A percentile compares a stretch with the other conserved stretches of the same genome.
Conservation (phyloP, 768 basidiomycete species). For the Tulasnella sp. region DNA sequence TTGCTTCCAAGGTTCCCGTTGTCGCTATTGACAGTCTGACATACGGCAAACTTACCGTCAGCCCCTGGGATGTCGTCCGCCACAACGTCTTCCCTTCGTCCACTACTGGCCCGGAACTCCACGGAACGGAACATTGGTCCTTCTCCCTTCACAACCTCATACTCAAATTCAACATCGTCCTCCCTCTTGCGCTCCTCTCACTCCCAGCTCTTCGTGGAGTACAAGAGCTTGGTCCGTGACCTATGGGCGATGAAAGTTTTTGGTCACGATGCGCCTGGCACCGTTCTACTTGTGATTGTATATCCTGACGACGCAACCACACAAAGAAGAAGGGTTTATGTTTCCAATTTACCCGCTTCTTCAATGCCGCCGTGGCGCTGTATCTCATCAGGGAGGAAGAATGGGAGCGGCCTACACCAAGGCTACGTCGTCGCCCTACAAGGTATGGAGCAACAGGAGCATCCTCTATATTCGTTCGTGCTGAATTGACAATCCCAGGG, state of each 20-base stretch:
- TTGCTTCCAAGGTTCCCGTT: slow-evolving; percentile 70
- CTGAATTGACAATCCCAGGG: no score
- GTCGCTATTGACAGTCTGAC: slow-evolving; percentile 77
- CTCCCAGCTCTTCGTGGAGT: slow-evolving; percentile 72
- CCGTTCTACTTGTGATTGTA: slow-evolving; percentile 85
- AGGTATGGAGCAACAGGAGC: slow-evolving; percentile 48
- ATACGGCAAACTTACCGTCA: slow-evolving; percentile 73
- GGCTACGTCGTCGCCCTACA: slow-evolving; percentile 78
- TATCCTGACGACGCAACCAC: slow-evolving; percentile 75
- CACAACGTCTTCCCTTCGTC: slow-evolving; percentile 89
- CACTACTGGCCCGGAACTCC: slow-evolving; percentile 82
- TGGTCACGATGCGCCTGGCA: slow-evolving; percentile 48
- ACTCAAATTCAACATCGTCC: slow-evolving; percentile 88
- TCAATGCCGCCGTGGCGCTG: slow-evolving; percentile 87
- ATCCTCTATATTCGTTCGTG: not conserved
- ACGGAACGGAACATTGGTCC: slow-evolving; percentile 83
- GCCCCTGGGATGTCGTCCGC: slow-evolving; percentile 87
- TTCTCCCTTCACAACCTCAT: slow-evolving; percentile 87
- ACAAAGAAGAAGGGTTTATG: slow-evolving; percentile 99
- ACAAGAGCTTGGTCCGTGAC: slow-evolving; percentile 51
- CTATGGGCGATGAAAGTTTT: slow-evolving; percentile 59
- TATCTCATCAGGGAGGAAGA: slow-evolving; percentile 86
- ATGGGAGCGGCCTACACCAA: slow-evolving; percentile 71
- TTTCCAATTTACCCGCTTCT: slow-evolving; percentile 87
- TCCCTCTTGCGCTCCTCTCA: slow-evolving; percentile 75